Evolutionary conservation across 1,284 basidiomycete genomes (phyloP), one percentile per base, ranked within the genome.

Genomic region (Xerocomus minutiporus): DNA sequence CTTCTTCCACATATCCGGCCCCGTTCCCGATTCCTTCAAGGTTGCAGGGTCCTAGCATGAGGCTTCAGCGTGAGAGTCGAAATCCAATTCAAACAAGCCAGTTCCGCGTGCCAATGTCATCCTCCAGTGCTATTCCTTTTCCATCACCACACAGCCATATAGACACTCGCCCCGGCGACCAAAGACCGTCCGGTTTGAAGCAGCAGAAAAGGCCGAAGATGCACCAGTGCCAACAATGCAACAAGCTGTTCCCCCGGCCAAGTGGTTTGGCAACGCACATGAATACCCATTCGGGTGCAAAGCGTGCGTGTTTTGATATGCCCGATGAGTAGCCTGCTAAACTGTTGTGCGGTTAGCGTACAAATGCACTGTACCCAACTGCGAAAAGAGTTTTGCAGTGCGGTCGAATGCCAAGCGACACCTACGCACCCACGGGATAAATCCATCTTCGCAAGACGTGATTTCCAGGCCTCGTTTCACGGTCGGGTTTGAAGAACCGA

Each of bases 211-310:
- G 73, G 53, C 71, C 74, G 1, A 80, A 80, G 54, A 77, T 78
- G 74, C 79, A 81, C 54, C 61, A 71, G 51, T 82, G 83, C 57
- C 62, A 66, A 28, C 68, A 79, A 1, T 86, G 83, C 65, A 65
- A 72, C 4, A 85, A 85, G 65, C 58, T 70, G 49, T 86, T 86
- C 61, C 81, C 81, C 29, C 73, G 83, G 54, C 84, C 84, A 4
- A 83, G 81, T 49, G 82, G 82, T 12, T 71, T 86, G 42, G 71
- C 71, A 35, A 84, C 84, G 2, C 85, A 86, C 59, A 84, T 84
- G 82, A 80, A 83, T 48, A 79, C 78, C 5, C 84, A 86, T 60
- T 81, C 78, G 5, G 83, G 85, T 15, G 75, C 74, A 6, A 82
- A 77, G 64, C 84, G 84, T 86, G 66, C 57, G 74, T 71, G 15